A percentile compares a stretch with the other conserved stretches of the same genome.
Conservation (phyloP, 1,284 basidiomycete species). For the Malassezia dermatis region DNA sequence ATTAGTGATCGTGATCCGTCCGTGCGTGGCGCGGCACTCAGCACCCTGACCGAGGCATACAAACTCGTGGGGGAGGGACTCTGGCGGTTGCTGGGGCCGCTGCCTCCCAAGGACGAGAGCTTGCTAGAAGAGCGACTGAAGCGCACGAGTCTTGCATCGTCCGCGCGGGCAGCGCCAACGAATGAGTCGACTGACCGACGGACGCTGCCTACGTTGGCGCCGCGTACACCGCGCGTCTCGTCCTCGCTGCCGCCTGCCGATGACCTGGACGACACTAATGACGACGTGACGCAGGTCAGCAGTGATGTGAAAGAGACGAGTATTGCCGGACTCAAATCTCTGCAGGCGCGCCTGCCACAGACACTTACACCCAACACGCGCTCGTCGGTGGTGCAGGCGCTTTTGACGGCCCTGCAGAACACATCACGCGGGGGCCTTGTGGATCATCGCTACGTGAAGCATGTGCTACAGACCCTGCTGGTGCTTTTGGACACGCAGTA, state of each 20-base stretch:
- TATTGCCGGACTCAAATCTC: conserved; percentile 79
- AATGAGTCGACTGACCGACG: neutral
- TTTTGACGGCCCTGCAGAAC: neutral
- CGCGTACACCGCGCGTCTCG: neutral
- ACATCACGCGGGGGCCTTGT: neutral
- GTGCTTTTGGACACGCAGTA: conserved; percentile 11
- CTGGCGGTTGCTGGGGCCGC: conserved; percentile 64
- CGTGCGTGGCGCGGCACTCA: conserved; percentile 72
- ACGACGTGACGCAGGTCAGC: conserved; percentile 53
- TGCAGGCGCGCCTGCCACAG: conserved; percentile 1
- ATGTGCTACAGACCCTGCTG: conserved; percentile 25
- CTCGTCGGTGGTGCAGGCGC: neutral
- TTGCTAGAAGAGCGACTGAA: conserved; percentile 81
- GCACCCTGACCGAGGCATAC: conserved; percentile 71
- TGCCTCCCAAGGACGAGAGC: conserved; percentile 76
- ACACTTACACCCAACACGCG: neutral
- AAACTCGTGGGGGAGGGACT: conserved; percentile 72
- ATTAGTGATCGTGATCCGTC: conserved; percentile 77
- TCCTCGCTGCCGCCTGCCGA: neutral
- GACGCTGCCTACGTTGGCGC: neutral
- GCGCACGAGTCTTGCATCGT: conserved; percentile 54
- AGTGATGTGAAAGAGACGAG: conserved; percentile 72
- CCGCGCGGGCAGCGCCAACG: neutral
- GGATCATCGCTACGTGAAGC: conserved; percentile 33
- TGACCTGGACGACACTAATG: conserved; percentile 27